Evolutionary conservation across 208 protist genomes (phyloP).

Genomic region (Trichomonas tenax): DNA sequence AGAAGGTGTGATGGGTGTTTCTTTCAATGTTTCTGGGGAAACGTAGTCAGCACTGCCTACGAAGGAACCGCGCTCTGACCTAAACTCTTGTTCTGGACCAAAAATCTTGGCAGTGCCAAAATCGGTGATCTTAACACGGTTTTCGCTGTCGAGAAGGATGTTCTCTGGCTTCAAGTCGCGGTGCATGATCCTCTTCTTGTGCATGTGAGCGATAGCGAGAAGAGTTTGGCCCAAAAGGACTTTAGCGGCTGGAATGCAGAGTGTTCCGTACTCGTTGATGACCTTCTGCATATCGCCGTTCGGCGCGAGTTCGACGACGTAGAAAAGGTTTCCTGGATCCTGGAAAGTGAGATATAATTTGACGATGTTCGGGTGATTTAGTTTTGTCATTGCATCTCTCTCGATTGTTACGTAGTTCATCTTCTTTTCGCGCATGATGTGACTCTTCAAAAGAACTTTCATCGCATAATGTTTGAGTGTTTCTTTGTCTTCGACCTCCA

Average conservation of each 20-base stretch:
- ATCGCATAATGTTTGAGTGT: background rate
- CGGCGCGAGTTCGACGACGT: background rate
- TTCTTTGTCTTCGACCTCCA: slow-evolving; percentile 8
- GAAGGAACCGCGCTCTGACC: background rate
- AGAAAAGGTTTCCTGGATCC: slow-evolving; percentile 14
- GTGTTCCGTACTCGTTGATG: background rate
- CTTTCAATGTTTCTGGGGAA: background rate
- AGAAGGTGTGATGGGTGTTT: background rate
- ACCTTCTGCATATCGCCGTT: background rate
- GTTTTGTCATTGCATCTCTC: background rate
- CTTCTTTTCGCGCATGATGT: slow-evolving; percentile 12
- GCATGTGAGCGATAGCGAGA: background rate
- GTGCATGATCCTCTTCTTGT: slow-evolving; percentile 7
- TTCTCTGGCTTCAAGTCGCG: slow-evolving; percentile 21
- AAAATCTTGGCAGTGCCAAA: slow-evolving; percentile 18
- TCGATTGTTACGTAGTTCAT: slow-evolving; percentile 1
- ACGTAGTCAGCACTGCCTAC: slow-evolving; percentile 14
- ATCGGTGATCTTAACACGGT: background rate
- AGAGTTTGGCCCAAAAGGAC: background rate
- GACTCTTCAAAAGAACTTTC: background rate
- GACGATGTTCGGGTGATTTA: background rate
- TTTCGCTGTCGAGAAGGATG: background rate
- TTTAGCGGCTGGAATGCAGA: background rate
- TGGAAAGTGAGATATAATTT: background rate
- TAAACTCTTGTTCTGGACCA: background rate